Base-by-base conservation (phyloP, 495 filamentous ascomycete genomes). In the Neurospora sp. region DNA sequence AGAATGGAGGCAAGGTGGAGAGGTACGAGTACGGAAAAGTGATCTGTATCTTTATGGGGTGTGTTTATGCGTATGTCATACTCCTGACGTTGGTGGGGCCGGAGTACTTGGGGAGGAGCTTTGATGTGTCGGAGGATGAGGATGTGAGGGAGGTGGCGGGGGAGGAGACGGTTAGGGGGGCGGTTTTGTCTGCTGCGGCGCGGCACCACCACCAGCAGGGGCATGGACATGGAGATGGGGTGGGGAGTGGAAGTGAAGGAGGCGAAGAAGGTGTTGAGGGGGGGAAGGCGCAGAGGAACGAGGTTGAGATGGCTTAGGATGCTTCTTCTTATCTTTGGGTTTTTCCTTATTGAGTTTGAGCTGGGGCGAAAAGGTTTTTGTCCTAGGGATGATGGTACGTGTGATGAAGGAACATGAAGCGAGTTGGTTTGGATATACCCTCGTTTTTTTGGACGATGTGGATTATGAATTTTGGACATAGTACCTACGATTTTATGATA, bases 21-120 rank as follows among this genome's bases (percentile, higher is more conserved):
- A 83, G 93, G 38, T 97, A 94, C 78, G 82, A 93, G 69, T 97
- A 97, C 70, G 94, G 94, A 14, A 91, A 91, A 74, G 94, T 97
- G 4, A 94, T 97, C 75, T 93, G 92, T 73, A 96, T 97, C 76
- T 94, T 97, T 79, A 93, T 97, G 92, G 94, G 88, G 3, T 94
- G 92, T 75, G 94, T 97, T n/a, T 97, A 90, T 80, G 90, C 81
- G 7, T 97, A 96, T 78, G 86, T 90, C 8, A 93, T 97, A 74
- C 0, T 96, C 0, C 74, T 96, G 27, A 91, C 92, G 0, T 76
- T 96, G 17, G 73, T 93, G 1, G 94, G 94, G 0, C 94, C 94
- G 0, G 94, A 97, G 83, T 86, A 89, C 48, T 74, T 93, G 70
- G 73, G 89, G 17, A 82, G 88, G 10, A 80, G 85, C 31, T 91